These are phyloP conservation scores for Fusarium sp. DNA, from an alignment of 2,329 filamentous ascomycete species.

Conservation along the genomic window DNA sequence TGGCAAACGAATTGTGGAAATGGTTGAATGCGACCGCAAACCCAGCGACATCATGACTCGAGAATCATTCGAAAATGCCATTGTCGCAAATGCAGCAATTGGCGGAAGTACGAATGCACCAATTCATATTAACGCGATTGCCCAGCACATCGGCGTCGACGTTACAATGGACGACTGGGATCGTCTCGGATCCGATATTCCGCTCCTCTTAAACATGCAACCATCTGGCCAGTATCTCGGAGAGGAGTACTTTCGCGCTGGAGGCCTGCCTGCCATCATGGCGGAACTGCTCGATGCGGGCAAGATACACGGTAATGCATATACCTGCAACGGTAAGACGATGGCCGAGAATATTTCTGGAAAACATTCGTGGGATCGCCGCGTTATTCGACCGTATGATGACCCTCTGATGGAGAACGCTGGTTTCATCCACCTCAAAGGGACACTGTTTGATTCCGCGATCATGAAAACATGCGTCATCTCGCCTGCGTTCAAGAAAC, in stretches of 20 bases:
- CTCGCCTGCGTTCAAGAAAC: conserved; percentile 60
- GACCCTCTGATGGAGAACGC: conserved; percentile 65
- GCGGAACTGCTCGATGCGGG: conserved; percentile 66
- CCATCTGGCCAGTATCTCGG: conserved; percentile 68
- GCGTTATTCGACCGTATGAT: conserved; percentile 61
- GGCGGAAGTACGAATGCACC: conserved; percentile 72
- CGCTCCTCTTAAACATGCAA: conserved; percentile 69
- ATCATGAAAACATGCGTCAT: conserved; percentile 70
- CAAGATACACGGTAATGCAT: conserved; percentile 59
- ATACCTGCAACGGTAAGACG: conserved; percentile 65
- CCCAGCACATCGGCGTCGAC: conserved; percentile 67
- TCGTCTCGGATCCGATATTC: conserved; percentile 63
- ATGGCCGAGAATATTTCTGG: conserved; percentile 60
- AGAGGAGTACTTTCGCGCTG: conserved; percentile 69
- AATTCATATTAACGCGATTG: conserved; percentile 69
- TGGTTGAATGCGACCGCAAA: conserved; percentile 64
- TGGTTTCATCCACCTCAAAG: conserved; percentile 66
- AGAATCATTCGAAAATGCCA: conserved; percentile 70
- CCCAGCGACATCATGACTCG: conserved; percentile 70
- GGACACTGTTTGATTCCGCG: conserved; percentile 65
- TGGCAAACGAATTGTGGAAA: conserved; percentile 65
- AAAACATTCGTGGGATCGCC: conserved; percentile 65
- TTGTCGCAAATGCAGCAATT: conserved; percentile 69
- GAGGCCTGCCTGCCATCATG: conserved; percentile 68
- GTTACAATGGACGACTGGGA: conserved; percentile 70